phyloP scores from a whole-genome alignment of 805 yeast species.

The Priceomyces melissophilus region DNA sequence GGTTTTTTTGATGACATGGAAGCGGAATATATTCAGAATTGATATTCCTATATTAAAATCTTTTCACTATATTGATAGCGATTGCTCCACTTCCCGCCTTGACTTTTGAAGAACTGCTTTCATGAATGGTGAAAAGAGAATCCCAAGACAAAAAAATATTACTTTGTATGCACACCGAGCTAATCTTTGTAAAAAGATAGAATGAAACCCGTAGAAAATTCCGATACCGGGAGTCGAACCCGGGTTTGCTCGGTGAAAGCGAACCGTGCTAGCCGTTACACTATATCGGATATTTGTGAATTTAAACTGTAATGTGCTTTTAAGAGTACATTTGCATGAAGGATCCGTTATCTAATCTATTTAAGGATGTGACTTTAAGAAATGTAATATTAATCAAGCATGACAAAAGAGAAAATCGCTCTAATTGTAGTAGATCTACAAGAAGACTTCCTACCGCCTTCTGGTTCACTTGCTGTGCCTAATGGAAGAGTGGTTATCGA shows the following conservation, averaged over 20 bases:
- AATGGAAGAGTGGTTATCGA: conserved; percentile 60
- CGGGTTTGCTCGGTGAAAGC: conserved; percentile 58
- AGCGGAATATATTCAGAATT: neutral
- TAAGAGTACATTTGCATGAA: neutral
- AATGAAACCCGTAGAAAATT: no score
- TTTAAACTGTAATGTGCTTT: neutral
- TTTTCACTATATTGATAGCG: neutral
- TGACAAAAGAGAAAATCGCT: conserved; percentile 34
- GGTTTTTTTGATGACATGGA: conserved; percentile 7
- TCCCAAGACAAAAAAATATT: no score
- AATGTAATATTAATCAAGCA: neutral
- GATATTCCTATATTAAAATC: neutral
- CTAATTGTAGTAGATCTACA: conserved; percentile 78
- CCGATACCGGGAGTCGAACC: conserved; percentile 89
- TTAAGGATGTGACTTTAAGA: neutral
- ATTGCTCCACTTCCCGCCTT: no score
- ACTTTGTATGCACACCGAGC: neutral
- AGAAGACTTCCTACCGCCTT: conserved; percentile 78
- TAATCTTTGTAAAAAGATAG: neutral
- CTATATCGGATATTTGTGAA: conserved; percentile 38
- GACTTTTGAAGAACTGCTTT: no score
- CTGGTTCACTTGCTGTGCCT: conserved; percentile 72
- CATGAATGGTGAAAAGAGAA: no score
- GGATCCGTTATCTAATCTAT: neutral
- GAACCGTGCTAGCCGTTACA: conserved; percentile 55